These are phyloP conservation scores for Stenogyne calaminthoides DNA, from an alignment of 305 asterid genomes.

Conservation along the genomic window DNA sequence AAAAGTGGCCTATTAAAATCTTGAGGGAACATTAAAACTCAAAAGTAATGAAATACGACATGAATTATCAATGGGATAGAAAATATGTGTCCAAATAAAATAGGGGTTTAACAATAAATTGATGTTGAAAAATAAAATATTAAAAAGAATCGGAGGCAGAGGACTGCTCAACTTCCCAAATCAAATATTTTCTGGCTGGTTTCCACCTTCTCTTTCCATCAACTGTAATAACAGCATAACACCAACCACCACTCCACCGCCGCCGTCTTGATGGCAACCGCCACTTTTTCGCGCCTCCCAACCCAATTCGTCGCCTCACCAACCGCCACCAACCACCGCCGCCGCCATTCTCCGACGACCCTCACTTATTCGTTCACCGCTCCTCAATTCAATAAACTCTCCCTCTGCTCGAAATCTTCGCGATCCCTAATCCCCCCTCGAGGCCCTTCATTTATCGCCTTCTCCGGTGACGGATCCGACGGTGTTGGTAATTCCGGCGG, in stretches of 20 bases:
- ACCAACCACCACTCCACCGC: neutral
- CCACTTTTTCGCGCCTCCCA: slow-evolving; percentile 45
- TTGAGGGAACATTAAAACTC: no score
- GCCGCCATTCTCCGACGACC: slow-evolving; percentile 34
- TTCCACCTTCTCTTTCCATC: neutral
- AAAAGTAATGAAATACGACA: no score
- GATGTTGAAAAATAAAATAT: no score
- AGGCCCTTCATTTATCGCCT: slow-evolving; percentile 40
- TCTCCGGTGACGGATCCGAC: slow-evolving; percentile 30
- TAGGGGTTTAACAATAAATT: no score
- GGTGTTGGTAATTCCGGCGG: slow-evolving; percentile 29
- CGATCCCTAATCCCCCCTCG: slow-evolving; percentile 33
- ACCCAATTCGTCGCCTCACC: slow-evolving; percentile 33
- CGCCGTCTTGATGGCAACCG: slow-evolving; percentile 37
- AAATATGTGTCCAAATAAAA: no score
- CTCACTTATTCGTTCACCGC: slow-evolving; percentile 34
- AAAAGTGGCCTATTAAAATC: no score
- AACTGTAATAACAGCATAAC: neutral
- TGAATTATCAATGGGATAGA: no score
- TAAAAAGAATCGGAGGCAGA: no score
- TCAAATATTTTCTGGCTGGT: no score
- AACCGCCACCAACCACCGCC: slow-evolving; percentile 32
- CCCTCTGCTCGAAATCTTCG: slow-evolving; percentile 36
- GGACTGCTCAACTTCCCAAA: no score
- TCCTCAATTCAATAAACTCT: slow-evolving; percentile 25